Percentiles rank a stretch among this genome's conserved stretches.
Evolutionary conservation across 2,329 filamentous ascomycete species (phyloP).

Genomic region (Alternaria sp.): DNA sequence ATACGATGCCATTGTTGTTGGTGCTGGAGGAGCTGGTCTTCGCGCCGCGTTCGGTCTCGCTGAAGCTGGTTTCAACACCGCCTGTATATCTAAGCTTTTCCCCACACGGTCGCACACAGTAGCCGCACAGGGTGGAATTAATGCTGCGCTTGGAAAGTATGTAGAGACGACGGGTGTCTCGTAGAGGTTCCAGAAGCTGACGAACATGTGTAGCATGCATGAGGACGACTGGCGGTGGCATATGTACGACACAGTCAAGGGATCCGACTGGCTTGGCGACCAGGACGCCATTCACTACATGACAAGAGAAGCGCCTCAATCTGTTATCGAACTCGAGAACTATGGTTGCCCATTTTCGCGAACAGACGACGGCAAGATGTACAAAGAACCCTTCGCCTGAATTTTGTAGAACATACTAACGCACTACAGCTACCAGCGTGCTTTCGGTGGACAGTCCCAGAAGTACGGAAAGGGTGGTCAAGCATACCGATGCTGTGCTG

Average conservation of each 20-base stretch:
- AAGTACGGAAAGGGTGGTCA: slow-evolving; percentile 96
- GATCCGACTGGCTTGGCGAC: slow-evolving; percentile 96
- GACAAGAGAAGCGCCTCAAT: slow-evolving; percentile 91
- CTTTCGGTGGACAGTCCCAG: slow-evolving; percentile 96
- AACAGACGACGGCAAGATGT: slow-evolving; percentile 96
- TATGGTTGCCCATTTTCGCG: slow-evolving; percentile 97
- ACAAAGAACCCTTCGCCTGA: slow-evolving; percentile 29
- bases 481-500: slow-evolving; percentile 96
- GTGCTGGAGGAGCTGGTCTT: slow-evolving; percentile 81
- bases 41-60: slow-evolving; percentile 86
- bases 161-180: slow-evolving; percentile 22
- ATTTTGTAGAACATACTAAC: slow-evolving; percentile 13
- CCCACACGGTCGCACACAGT: slow-evolving; percentile 87
- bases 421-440: slow-evolving; percentile 82
- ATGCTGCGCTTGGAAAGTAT: slow-evolving; percentile 81
- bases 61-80: slow-evolving; percentile 88
- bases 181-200: slow-evolving; percentile 27
- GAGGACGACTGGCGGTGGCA: slow-evolving; percentile 99
- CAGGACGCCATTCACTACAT: slow-evolving; percentile 99
- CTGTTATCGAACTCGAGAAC: slow-evolving; percentile 94
- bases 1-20: slow-evolving; percentile 96
- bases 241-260: slow-evolving; percentile 99
- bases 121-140: slow-evolving; percentile 80
- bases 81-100: slow-evolving; percentile 86
- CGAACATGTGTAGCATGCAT: slow-evolving; percentile 72